Base-by-base conservation (phyloP, 805 yeast genomes). In the Blastobotrys muscicola region DNA sequence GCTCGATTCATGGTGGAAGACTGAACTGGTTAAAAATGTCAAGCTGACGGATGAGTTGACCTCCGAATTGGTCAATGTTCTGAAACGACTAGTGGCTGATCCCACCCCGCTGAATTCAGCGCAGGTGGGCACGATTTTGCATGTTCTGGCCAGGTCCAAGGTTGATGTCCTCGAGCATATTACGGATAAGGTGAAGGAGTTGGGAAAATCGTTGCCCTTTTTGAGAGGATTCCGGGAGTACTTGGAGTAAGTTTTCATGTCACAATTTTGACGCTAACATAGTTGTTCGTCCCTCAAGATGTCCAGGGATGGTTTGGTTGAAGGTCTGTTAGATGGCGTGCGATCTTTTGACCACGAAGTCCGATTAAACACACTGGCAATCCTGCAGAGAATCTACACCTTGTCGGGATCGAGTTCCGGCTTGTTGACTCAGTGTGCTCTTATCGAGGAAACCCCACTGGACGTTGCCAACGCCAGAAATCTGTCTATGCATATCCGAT, bases 391-490 rank as follows among this genome's bases (percentile, higher is more conserved):
- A 30, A 35, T 53, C 8, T 46, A 42, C 37, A 38, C 38, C 16
- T 11, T 39, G 9, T 30, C 8, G 37, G 39, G 8, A 4, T 15
- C 3, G 39, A 39, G 14, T 32, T 38, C 10, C 54, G 20, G 37
- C 20, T 48, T 52, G 5, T 16, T 54, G 12, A 23, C 37, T 8
- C 49, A 47, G 12, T 51, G 56, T 15, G 23, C 23, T 30, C 54
- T 75, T 2, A 74, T 89, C 39, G 96, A 86, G 58, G 76, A 78
- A 45, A 72, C 81, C 5, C 94, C 95, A 0, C 67, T 81, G 41
- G 74, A 74, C n/a, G 62, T 87, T 12, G 66, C 74, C 9, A 76
- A 76, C 45, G 82, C 84, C 1, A 77, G 97, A 62, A 94, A 83
- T 53, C 68, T 90, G 2, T 75, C 78, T 16, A 65, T 80, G 45